phyloP scores from a whole-genome alignment of 1,284 basidiomycete species.

The Spongiforma sp. region DNA sequence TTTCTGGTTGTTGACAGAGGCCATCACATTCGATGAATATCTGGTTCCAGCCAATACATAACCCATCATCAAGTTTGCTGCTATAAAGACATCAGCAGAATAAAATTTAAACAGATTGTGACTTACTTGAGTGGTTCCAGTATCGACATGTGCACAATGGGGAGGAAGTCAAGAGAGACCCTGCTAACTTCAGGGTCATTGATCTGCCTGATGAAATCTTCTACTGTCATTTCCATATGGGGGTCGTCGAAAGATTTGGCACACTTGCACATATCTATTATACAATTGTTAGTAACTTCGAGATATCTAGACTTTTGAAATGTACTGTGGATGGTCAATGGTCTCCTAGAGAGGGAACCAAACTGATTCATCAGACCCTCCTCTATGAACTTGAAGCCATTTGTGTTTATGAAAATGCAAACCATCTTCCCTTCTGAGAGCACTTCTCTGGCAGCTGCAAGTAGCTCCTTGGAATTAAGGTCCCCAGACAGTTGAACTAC shows the following conservation, averaged over 20 bases:
- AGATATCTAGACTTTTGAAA: neutral
- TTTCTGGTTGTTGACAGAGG: neutral
- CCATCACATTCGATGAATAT: neutral
- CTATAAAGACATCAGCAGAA: neutral
- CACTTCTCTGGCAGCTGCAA: neutral
- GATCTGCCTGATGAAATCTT: neutral
- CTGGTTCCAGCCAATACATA: neutral
- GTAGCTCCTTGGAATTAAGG: neutral
- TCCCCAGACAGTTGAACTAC: neutral
- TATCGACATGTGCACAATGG: neutral
- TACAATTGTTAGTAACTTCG: neutral
- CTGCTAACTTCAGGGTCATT: neutral
- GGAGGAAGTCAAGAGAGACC: neutral
- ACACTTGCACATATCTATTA: neutral
- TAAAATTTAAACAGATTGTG: neutral
- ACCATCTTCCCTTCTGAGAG: neutral
- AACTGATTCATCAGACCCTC: neutral
- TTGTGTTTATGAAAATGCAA: neutral
- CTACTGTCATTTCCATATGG: neutral
- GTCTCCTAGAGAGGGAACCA: neutral
- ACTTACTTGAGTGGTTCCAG: neutral
- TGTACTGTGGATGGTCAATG: neutral
- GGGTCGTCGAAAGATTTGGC: neutral
- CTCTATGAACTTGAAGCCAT: neutral
- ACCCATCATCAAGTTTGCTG: neutral